Conservation (phyloP, 73 alveolate genomes). For the Symbiodinium pilosum region DNA sequence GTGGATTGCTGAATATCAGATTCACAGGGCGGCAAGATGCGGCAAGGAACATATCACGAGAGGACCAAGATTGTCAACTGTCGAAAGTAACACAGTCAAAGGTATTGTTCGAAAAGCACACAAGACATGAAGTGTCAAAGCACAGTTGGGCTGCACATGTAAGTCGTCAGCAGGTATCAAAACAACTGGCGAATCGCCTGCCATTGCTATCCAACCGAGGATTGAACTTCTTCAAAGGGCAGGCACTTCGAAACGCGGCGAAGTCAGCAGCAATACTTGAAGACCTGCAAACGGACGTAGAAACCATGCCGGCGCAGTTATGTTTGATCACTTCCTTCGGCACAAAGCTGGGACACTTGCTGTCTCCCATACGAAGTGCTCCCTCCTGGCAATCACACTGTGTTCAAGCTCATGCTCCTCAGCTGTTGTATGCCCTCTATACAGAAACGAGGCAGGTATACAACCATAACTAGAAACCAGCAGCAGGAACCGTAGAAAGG, state of each 20-base stretch:
- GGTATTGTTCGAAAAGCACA: too few relatives aligned
- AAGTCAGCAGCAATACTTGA: constrained; percentile 55
- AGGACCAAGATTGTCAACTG: too few relatives aligned
- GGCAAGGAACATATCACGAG: too few relatives aligned
- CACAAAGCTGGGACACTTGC: neutral
- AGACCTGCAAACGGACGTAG: neutral
- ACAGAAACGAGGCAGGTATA: neutral
- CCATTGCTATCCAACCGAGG: too few relatives aligned
- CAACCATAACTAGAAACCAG: neutral
- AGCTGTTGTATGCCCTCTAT: too few relatives aligned
- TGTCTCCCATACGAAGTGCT: neutral
- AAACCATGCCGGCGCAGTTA: too few relatives aligned
- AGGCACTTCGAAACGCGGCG: constrained; percentile 52
- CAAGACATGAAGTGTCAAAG: neutral
- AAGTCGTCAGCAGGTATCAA: neutral
- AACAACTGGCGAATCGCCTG: too few relatives aligned
- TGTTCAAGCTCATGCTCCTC: too few relatives aligned
- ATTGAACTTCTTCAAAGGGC: constrained; percentile 47
- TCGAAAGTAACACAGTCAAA: too few relatives aligned
- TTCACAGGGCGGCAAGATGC: too few relatives aligned
- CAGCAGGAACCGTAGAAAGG: neutral
- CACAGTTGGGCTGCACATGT: neutral
- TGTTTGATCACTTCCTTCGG: neutral
- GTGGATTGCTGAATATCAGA: too few relatives aligned
- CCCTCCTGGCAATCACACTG: neutral